These are phyloP conservation scores for Colletotrichum spaethianum DNA, from an alignment of 2,329 filamentous ascomycete species.

Conservation along the genomic window DNA sequence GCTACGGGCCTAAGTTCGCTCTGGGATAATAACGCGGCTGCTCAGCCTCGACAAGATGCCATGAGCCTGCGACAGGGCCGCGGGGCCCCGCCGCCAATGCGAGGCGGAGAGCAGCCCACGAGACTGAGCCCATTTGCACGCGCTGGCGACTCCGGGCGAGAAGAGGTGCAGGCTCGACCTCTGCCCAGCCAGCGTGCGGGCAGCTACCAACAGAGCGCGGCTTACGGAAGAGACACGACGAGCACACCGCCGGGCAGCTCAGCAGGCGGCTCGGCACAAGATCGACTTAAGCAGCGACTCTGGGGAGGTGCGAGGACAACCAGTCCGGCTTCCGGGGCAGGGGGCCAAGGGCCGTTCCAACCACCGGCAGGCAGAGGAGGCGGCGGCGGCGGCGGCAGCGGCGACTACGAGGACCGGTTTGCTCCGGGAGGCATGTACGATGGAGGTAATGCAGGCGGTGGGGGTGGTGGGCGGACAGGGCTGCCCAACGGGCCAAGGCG, in stretches of 20 bases:
- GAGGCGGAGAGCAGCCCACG: slow-evolving; percentile 44
- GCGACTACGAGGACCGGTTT: slow-evolving; percentile 62
- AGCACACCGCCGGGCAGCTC: slow-evolving; percentile 51
- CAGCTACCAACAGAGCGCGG: slow-evolving; percentile 75
- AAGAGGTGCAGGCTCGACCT: slow-evolving; percentile 66
- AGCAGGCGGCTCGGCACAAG: slow-evolving; percentile 76
- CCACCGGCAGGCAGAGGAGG: slow-evolving; percentile 55
- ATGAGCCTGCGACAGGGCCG: slow-evolving; percentile 63
- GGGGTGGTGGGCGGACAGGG: slow-evolving; percentile 57
- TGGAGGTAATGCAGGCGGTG: slow-evolving; percentile 48
- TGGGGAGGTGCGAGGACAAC: slow-evolving; percentile 74
- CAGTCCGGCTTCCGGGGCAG: slow-evolving; percentile 62
- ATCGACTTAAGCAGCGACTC: slow-evolving; percentile 84
- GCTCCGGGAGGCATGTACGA: slow-evolving; percentile 63
- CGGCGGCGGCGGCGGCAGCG: slow-evolving; percentile 44
- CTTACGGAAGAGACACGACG: slow-evolving; percentile 47
- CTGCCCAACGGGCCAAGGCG: slow-evolving; percentile 62
- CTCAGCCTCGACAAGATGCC: slow-evolving; percentile 52
- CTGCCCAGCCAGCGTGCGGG: slow-evolving; percentile 81
- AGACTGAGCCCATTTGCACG: slow-evolving; percentile 52
- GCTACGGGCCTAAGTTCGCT: slow-evolving; percentile 66
- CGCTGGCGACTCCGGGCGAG: slow-evolving; percentile 46
- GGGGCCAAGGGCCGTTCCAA: slow-evolving; percentile 61
- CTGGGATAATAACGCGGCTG: slow-evolving; percentile 64
- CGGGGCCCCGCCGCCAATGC: slow-evolving; percentile 49